A percentile compares a stretch with the other conserved stretches of the same genome.
Evolutionary conservation across 2,329 filamentous ascomycete genomes (phyloP).

Genomic region (Allantophomopsis lycopodina): DNA sequence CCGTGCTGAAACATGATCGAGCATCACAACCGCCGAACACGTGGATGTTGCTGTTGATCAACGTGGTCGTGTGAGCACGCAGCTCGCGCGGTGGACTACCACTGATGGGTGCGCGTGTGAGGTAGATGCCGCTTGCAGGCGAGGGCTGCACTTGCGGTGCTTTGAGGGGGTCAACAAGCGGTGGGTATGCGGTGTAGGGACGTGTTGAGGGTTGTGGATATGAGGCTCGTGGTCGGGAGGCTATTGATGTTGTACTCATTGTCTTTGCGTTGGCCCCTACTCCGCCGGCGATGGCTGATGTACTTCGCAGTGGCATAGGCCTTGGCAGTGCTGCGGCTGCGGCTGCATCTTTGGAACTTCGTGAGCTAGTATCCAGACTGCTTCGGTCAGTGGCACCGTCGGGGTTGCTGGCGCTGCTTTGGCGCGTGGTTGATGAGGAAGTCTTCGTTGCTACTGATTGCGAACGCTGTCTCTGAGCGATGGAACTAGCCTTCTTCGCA

Average conservation of each 20-base stretch:
- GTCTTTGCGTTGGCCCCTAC: conserved; percentile 6
- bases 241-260: not conserved
- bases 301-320: not conserved
- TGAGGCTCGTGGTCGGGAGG: conserved; percentile 2
- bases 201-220: conserved; percentile 11
- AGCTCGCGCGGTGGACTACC: conserved; percentile 46
- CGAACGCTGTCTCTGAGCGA: conserved; percentile 17
- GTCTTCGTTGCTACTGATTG: conserved; percentile 17
- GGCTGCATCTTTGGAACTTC: not conserved
- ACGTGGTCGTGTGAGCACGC: conserved; percentile 52
- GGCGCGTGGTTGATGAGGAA: conserved; percentile 8
- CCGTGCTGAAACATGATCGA: conserved; percentile 52
- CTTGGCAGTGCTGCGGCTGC: not conserved
- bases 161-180: conserved; percentile 39
- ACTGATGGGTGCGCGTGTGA: conserved; percentile 51
- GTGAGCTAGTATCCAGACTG: not conserved
- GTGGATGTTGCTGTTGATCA: conserved; percentile 53
- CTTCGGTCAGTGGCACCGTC: not conserved
- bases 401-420: not conserved
- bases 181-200: conserved; percentile 35
- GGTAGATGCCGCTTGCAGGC: conserved; percentile 60
- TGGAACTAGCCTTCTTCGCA: conserved; percentile 13
- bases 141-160: conserved; percentile 47
- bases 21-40: conserved; percentile 58
- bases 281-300: conserved; percentile 30